Evolutionary conservation across 225 moss, liverwort and hornwort species (phyloP).

Genomic region (Neckera pumila): DNA sequence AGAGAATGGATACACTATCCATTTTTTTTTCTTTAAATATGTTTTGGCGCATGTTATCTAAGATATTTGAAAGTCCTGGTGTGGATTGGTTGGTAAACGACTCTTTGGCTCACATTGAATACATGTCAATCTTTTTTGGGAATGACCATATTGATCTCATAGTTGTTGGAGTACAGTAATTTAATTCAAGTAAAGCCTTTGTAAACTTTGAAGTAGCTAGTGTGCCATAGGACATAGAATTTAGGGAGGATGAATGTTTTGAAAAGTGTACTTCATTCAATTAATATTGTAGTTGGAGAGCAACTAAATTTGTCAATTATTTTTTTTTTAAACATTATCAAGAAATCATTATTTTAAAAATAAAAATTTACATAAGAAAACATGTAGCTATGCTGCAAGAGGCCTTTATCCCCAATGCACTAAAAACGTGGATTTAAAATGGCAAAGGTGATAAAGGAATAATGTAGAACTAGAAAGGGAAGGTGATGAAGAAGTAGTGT

Average conservation of each 20-base stretch:
- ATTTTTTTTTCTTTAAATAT: too few relatives aligned
- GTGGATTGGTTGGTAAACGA: not conserved
- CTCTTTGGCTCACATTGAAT: too few relatives aligned
- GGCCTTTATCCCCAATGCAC: too few relatives aligned
- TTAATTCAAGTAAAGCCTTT: fast-evolving
- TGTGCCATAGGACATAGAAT: not conserved
- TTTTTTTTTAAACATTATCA: too few relatives aligned
- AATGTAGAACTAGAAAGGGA: not conserved
- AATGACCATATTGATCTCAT: not conserved
- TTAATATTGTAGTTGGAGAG: too few relatives aligned
- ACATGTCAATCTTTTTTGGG: not conserved
- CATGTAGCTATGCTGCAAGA: too few relatives aligned
- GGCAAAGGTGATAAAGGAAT: not conserved
- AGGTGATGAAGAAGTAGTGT: not conserved
- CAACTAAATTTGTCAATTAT: too few relatives aligned
- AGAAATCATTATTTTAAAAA: not conserved
- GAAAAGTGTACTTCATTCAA: too few relatives aligned
- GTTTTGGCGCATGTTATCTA: too few relatives aligned
- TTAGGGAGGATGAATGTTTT: too few relatives aligned
- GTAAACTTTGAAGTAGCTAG: not conserved
- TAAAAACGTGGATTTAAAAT: too few relatives aligned
- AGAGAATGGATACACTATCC: fast-evolving
- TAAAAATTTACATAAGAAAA: not conserved
- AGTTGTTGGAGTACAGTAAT: not conserved
- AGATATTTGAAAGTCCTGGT: not conserved